Evolutionary conservation across 805 yeast genomes (phyloP).

Genomic region (Naumovozyma baii): DNA sequence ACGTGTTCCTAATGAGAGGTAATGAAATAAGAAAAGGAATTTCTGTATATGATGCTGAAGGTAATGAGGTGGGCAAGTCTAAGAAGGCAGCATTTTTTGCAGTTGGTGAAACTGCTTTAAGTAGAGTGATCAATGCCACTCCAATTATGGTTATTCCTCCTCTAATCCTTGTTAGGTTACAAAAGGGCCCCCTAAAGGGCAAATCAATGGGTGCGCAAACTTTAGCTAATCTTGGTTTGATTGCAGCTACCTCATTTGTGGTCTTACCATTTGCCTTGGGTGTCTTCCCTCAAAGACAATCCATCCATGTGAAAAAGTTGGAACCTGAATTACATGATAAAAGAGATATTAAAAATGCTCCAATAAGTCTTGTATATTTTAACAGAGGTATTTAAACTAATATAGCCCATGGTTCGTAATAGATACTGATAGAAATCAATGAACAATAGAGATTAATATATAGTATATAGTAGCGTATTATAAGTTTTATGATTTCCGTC

Average conservation of each 20-base stretch:
- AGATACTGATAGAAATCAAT: neutral
- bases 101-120: conserved; percentile 93
- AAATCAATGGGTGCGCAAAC: conserved; percentile 59
- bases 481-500: too few relatives aligned
- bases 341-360: conserved; percentile 52
- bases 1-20: conserved; percentile 93
- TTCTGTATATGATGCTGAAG: conserved; percentile 55
- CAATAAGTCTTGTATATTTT: conserved; percentile 58
- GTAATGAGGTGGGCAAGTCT: conserved; percentile 62
- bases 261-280: conserved; percentile 93
- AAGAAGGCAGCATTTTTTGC: conserved; percentile 84
- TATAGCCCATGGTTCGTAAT: neutral
- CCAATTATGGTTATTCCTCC: conserved; percentile 98
- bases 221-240: conserved; percentile 71
- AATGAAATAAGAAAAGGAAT: conserved; percentile 87
- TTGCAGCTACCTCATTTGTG: conserved; percentile 73
- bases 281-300: conserved; percentile 84
- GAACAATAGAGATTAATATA: too few relatives aligned
- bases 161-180: conserved; percentile 66
- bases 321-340: conserved; percentile 57
- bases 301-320: conserved; percentile 45
- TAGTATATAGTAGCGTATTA: too few relatives aligned
- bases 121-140: conserved; percentile 90
- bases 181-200: conserved; percentile 57
- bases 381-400: conserved; percentile 75